Evolutionary conservation across 306 rosid species (phyloP).

Genomic region (Amphicarpaea edgeworthii): DNA sequence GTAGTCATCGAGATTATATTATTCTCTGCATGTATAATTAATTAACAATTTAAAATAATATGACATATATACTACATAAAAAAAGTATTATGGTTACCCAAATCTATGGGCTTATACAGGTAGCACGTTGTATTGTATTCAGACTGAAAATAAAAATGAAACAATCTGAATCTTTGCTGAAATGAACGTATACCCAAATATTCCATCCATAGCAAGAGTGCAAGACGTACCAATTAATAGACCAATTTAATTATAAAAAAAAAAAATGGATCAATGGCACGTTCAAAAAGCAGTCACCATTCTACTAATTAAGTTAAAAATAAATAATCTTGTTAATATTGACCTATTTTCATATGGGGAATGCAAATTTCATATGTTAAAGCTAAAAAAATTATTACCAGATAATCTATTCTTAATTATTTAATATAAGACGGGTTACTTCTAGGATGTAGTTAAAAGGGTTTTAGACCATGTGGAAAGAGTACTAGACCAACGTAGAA

Average conservation of each 20-base stretch:
- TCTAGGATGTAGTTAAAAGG: no score
- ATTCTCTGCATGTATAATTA: neutral
- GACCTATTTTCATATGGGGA: neutral
- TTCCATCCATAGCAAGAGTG: neutral
- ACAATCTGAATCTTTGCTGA: constrained; percentile 30
- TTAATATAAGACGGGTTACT: no score
- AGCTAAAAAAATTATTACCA: no score
- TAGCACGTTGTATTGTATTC: constrained; percentile 34
- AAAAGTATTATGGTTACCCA: neutral
- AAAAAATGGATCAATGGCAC: constrained; percentile 1
- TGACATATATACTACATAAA: neutral
- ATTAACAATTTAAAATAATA: neutral
- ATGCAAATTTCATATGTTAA: no score
- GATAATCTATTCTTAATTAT: no score
- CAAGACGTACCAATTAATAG: neutral
- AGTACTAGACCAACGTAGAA: no score
- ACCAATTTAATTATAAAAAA: neutral
- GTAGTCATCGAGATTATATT: neutral
- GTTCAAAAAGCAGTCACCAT: constrained; percentile 6
- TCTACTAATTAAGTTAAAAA: neutral
- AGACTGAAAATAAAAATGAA: constrained; percentile 20
- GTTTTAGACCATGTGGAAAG: no score
- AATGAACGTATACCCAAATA: constrained; percentile 24
- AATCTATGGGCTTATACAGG: constrained; percentile 27
- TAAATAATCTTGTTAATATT: neutral